These are phyloP conservation scores for Colletotrichum trifolii DNA, from an alignment of 2,329 filamentous ascomycete genomes.

Conservation along the genomic window DNA sequence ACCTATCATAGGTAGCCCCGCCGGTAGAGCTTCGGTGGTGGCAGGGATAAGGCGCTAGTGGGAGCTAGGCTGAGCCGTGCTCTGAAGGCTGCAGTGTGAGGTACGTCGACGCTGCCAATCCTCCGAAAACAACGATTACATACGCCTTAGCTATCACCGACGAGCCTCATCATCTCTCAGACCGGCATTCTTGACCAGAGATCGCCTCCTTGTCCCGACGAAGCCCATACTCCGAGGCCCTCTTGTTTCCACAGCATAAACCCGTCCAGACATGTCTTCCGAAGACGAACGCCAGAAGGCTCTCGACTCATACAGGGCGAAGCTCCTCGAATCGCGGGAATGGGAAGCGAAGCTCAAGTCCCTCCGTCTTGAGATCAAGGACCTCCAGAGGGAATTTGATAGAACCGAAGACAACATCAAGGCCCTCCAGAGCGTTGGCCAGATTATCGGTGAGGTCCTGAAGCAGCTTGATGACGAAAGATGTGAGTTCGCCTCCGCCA, in stretches of 20 bases:
- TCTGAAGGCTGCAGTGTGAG: constrained; percentile 35
- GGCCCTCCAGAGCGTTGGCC: constrained; percentile 96
- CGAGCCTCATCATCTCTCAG: neutral
- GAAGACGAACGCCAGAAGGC: constrained; percentile 74
- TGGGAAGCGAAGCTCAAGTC: constrained; percentile 98
- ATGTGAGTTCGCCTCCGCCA: constrained; percentile 71
- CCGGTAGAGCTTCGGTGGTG: constrained; percentile 26
- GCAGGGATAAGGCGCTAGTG: constrained; percentile 26
- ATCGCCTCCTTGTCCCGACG: neutral
- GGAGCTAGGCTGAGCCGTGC: constrained; percentile 27
- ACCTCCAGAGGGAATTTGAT: constrained; percentile 92
- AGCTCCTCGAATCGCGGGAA: constrained; percentile 93
- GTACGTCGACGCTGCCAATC: constrained; percentile 33
- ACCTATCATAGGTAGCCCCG: constrained; percentile 8
- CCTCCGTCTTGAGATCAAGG: constrained; percentile 94
- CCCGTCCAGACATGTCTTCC: constrained; percentile 56
- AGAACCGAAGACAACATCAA: constrained; percentile 99
- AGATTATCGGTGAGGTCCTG: constrained; percentile 98
- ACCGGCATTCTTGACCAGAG: neutral
- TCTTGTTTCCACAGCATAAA: constrained; percentile 8
- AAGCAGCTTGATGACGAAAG: constrained; percentile 99
- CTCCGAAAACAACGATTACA: constrained; percentile 37
- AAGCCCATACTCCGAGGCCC: neutral
- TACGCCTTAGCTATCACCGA: constrained; percentile 26
- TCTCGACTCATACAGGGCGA: constrained; percentile 81